Conservation (phyloP, 495 filamentous ascomycete species). For the Aspergillus affinis region DNA sequence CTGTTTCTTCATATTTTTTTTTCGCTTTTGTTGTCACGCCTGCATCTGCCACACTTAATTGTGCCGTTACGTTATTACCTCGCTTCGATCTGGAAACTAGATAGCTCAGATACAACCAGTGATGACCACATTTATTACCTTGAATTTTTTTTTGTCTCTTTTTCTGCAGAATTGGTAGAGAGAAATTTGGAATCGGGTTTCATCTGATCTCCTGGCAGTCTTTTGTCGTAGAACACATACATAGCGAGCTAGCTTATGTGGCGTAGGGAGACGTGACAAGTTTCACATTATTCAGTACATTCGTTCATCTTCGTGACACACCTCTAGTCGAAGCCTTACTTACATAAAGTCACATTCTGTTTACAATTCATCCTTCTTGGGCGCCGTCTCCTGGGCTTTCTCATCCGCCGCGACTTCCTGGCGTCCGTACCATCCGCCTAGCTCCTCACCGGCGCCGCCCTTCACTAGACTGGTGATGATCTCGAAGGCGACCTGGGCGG, state of each 20-base stretch:
- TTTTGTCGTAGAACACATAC: neutral
- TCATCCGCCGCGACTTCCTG: constrained; percentile 27
- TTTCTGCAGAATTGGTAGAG: no score
- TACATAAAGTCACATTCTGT: constrained; percentile 16
- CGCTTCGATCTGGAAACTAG: constrained; percentile 20
- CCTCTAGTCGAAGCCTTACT: constrained; percentile 1
- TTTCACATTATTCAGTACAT: neutral
- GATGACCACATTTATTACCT: constrained; percentile 18
- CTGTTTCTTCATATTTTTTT: constrained; percentile 30
- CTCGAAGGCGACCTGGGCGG: constrained; percentile 79
- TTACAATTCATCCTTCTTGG: constrained; percentile 44
- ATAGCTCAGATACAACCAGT: constrained; percentile 28
- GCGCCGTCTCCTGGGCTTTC: constrained; percentile 20
- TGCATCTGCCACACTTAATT: constrained; percentile 19
- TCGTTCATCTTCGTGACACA: constrained; percentile 11
- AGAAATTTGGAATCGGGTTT: no score
- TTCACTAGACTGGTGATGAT: constrained; percentile 80
- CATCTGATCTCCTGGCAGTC: no score
- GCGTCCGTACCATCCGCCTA: constrained; percentile 47
- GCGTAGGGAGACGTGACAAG: neutral
- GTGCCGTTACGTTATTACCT: constrained; percentile 24
- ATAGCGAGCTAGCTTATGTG: no score
- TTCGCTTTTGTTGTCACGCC: constrained; percentile 23
- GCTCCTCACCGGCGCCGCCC: constrained; percentile 50
- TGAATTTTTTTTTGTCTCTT: neutral